A percentile compares a stretch with the other conserved stretches of the same genome.
Conservation (phyloP, 768 basidiomycete species). For the Boletus rubroflammeus region DNA sequence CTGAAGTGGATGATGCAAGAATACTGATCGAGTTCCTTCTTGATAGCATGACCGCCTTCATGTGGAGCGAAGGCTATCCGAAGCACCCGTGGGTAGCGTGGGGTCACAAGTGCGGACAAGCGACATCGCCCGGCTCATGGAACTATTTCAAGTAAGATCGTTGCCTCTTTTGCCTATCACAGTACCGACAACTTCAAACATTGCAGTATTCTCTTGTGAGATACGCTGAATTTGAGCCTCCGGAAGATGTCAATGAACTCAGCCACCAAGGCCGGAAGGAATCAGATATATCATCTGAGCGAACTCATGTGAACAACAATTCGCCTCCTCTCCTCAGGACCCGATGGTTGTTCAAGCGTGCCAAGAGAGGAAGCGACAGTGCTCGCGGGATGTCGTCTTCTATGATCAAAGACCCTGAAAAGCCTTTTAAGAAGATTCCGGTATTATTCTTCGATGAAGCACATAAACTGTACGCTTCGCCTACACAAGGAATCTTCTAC, state of each 20-base stretch:
- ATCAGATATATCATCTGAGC: conserved; percentile 37
- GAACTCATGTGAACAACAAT: conserved; percentile 41
- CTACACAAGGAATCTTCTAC: background rate
- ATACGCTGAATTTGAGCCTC: conserved; percentile 66
- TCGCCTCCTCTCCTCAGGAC: conserved; percentile 26
- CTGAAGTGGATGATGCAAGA: background rate
- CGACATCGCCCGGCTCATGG: conserved; percentile 81
- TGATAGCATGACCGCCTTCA: conserved; percentile 70
- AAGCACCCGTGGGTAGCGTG: conserved; percentile 38
- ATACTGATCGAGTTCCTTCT: conserved; percentile 3
- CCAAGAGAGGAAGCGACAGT: conserved; percentile 24
- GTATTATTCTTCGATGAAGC: conserved; percentile 86
- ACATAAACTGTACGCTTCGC: conserved; percentile 62
- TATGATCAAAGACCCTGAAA: conserved; percentile 31
- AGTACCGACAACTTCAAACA: background rate
- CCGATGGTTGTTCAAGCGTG: conserved; percentile 29
- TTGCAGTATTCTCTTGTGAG: conserved; percentile 61
- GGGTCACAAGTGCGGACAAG: conserved; percentile 63
- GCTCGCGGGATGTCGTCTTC: conserved; percentile 33
- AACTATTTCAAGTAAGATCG: conserved; percentile 64
- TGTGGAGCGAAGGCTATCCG: conserved; percentile 59
- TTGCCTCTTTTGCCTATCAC: background rate
- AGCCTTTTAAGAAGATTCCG: conserved; percentile 62
- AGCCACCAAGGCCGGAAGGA: conserved; percentile 27
- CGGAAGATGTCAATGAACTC: conserved; percentile 27